Conservation (phyloP, 306 rosid species). For the Vicia faba region DNA sequence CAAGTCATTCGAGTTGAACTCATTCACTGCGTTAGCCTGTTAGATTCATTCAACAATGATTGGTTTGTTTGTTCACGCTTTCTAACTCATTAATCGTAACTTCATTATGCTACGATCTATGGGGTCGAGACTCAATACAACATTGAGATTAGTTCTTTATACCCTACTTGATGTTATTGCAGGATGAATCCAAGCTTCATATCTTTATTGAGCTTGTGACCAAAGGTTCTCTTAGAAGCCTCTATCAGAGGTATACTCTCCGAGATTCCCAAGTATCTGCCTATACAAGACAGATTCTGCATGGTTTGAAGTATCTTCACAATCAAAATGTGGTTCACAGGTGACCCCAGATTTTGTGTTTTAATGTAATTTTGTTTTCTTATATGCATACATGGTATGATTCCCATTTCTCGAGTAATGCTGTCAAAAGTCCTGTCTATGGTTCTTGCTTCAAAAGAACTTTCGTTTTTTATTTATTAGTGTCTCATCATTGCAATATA, state of each 20-base stretch:
- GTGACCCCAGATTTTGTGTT: conserved; percentile 46
- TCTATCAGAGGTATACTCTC: conserved; percentile 64
- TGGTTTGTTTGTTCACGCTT: neutral
- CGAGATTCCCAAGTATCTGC: conserved; percentile 82
- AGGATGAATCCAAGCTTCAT: conserved; percentile 81
- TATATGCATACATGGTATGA: conserved; percentile 10
- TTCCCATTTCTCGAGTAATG: conserved; percentile 8
- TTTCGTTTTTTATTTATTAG: conserved; percentile 18
- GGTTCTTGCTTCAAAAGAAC: conserved; percentile 30
- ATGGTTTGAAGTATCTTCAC: conserved; percentile 93
- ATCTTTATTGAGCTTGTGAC: conserved; percentile 91
- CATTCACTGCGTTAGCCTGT: neutral
- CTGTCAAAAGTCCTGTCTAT: conserved; percentile 25
- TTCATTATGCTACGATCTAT: neutral
- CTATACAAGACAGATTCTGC: conserved; percentile 87
- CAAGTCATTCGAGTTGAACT: neutral
- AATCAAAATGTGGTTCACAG: conserved; percentile 88
- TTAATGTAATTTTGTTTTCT: conserved; percentile 5
- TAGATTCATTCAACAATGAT: neutral
- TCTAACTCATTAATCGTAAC: neutral
- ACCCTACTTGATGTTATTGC: conserved; percentile 43
- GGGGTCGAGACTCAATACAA: neutral
- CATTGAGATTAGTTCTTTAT: conserved; percentile 22
- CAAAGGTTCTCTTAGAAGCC: conserved; percentile 79
- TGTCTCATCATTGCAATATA: conserved; percentile 1